These are phyloP conservation scores for Kregervanrija pseudodelftensis DNA, from an alignment of 805 yeast species.

Conservation along the genomic window DNA sequence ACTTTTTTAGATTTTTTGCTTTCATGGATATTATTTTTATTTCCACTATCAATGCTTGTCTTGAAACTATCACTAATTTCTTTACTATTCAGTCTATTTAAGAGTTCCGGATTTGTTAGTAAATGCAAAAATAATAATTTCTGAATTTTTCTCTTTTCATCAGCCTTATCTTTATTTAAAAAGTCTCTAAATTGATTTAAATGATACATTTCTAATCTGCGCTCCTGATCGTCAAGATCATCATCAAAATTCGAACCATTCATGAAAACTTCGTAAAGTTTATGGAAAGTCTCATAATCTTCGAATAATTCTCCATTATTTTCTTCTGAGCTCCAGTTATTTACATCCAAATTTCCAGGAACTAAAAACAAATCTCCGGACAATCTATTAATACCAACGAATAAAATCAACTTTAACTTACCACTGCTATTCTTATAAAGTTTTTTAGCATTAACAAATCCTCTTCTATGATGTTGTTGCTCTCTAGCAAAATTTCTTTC, in stretches of 20 bases:
- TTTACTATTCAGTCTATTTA: slow-evolving; percentile 1
- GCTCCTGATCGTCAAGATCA: slow-evolving; percentile 3
- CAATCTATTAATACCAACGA: slow-evolving; percentile 24
- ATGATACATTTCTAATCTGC: slow-evolving; percentile 1
- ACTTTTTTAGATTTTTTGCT: neutral
- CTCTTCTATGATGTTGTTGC: slow-evolving; percentile 21
- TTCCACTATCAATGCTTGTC: too few species aligned
- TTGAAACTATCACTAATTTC: too few species aligned
- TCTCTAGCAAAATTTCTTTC: slow-evolving; percentile 19
- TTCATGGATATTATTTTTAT: too few species aligned
- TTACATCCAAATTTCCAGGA: slow-evolving; percentile 28
- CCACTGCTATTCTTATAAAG: slow-evolving; percentile 20
- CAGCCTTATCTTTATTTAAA: slow-evolving; percentile 8
- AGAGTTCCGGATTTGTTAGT: slow-evolving; percentile 21
- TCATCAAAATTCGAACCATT: neutral
- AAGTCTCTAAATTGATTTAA: slow-evolving; percentile 8
- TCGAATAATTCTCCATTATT: slow-evolving; percentile 27
- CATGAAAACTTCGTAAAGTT: slow-evolving; percentile 17
- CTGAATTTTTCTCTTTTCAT: slow-evolving; percentile 14
- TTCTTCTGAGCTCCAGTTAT: slow-evolving; percentile 29
- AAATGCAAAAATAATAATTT: slow-evolving; percentile 21
- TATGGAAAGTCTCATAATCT: slow-evolving; percentile 21
- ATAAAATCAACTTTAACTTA: slow-evolving; percentile 18
- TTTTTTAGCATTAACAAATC: slow-evolving; percentile 18
- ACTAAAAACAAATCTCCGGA: slow-evolving; percentile 28